A percentile compares a stretch with the other conserved stretches of the same genome.
Conservation (phyloP, 805 yeast species). For the Saccharomycopsis sp. region DNA sequence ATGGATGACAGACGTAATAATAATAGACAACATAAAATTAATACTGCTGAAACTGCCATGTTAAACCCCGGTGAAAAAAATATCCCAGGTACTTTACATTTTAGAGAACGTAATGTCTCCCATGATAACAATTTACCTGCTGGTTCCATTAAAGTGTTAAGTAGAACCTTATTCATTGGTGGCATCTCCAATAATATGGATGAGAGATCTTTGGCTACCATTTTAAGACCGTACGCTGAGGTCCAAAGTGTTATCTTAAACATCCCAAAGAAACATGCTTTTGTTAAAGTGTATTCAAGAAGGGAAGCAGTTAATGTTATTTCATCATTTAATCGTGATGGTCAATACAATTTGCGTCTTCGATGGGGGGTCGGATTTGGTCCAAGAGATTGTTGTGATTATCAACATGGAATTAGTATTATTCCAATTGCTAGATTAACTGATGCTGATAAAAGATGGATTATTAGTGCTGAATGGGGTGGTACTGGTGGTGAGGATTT, state of each 20-base stretch:
- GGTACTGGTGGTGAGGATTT: conserved; percentile 89
- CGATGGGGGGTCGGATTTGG: conserved; percentile 99
- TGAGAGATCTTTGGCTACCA: conserved; percentile 60
- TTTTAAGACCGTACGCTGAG: conserved; percentile 78
- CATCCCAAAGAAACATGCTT: conserved; percentile 89
- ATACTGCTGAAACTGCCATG: conserved; percentile 24
- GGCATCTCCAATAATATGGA: conserved; percentile 84
- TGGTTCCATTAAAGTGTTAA: conserved; percentile 73
- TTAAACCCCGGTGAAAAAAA: conserved; percentile 53
- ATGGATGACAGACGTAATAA: conserved; percentile 8
- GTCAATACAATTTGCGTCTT: conserved; percentile 60
- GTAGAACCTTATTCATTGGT: conserved; percentile 90
- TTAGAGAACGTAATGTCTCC: conserved; percentile 65
- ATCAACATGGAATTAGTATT: conserved; percentile 80
- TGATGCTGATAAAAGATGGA: conserved; percentile 91
- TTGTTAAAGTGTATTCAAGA: conserved; percentile 89
- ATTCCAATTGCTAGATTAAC: conserved; percentile 85
- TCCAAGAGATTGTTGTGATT: conserved; percentile 96
- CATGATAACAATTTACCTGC: conserved; percentile 67
- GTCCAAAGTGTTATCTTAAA: conserved; percentile 88
- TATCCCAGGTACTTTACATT: conserved; percentile 66
- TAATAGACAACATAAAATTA: conserved; percentile 19
- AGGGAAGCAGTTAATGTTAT: conserved; percentile 84
- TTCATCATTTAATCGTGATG: conserved; percentile 62
- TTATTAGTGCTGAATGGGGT: conserved; percentile 88